Base-by-base conservation (phyloP, 2,329 filamentous ascomycete genomes). In the Monosporascus sp. region DNA sequence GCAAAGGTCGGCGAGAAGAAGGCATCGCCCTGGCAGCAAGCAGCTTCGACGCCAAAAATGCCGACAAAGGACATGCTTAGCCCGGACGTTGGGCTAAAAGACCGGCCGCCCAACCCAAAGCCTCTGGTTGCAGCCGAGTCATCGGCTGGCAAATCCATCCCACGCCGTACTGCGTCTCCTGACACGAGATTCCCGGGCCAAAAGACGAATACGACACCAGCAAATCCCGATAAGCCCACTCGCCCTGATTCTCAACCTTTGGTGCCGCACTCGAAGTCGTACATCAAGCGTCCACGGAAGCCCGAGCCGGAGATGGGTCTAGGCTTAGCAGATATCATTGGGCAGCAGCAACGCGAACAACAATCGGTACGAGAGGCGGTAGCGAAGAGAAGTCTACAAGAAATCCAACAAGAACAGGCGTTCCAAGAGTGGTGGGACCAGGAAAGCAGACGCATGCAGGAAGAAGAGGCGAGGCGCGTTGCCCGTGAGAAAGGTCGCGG, bases 391-490 rank as follows among this genome's bases (percentile, higher is more conserved):
- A 94, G 90, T 58, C 74, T 99, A 31, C 86, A 95, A 65, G 94
- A 97, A 58, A 99, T 99, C 55, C 94, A 99, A 69, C 85, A 94
- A 60, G 94, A 99, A 71, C 94, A 99, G 67, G 91, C 91, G 50
- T 99, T 99, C 68, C 90, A 97, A 67, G 86, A 95, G 68, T 96
- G 92, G 91, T 96, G 91, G 91, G 90, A 95, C 60, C 85, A 88
- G 57, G 92, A 96, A 70, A 91, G 86, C 63, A 80, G 80, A 55
- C 79, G 88, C 27, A 82, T 87, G 38, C 86, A 87, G 59, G 83
- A 87, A 60, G 84, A 84, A 56, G 81, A 82, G 56, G 76, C 77
- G 3, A 66, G 71, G 45, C 69, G 73, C 49, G 65, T 69, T 24
- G 66, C 65, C 36, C 71, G 69, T 54, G 71, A 73, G 45, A 74